Conservation (phyloP, 225 moss, liverwort and hornwort genomes). For the Sphagnum contortum region DNA sequence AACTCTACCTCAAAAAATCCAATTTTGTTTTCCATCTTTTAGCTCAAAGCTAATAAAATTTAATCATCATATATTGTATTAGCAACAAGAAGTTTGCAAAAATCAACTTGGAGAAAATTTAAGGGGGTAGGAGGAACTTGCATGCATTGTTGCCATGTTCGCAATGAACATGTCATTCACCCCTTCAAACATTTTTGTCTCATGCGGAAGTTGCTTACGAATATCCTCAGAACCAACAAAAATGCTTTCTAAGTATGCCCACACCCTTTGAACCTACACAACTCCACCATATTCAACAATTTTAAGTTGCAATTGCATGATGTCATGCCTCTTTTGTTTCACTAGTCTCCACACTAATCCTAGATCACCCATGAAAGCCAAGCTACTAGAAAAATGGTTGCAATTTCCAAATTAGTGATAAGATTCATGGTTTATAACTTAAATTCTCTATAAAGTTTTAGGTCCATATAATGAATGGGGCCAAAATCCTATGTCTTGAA, state of each 20-base stretch:
- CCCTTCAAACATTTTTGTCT: constrained; percentile 62
- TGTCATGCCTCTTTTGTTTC: background rate
- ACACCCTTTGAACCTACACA: constrained; percentile 58
- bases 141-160: constrained; percentile 40
- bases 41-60: background rate
- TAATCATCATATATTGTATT: background rate
- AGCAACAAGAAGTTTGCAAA: background rate
- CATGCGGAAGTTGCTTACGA: constrained; percentile 57
- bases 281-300: background rate
- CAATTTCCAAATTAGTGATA: background rate
- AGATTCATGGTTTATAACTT: background rate
- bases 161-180: constrained; percentile 44
- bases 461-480: too few species aligned
- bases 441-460: too few species aligned
- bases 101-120: background rate
- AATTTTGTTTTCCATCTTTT: too few species aligned
- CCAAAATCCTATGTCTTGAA: too few species aligned
- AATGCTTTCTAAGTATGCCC: constrained; percentile 74
- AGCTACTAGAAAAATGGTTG: background rate
- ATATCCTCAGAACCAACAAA: constrained; percentile 80
- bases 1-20: too few species aligned
- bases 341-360: too few species aligned
- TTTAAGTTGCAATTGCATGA: background rate
- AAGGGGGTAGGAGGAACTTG: constrained; percentile 3
- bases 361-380: background rate